Base-by-base conservation (phyloP, 768 basidiomycete genomes). In the Xerocomellus amylosporus region DNA sequence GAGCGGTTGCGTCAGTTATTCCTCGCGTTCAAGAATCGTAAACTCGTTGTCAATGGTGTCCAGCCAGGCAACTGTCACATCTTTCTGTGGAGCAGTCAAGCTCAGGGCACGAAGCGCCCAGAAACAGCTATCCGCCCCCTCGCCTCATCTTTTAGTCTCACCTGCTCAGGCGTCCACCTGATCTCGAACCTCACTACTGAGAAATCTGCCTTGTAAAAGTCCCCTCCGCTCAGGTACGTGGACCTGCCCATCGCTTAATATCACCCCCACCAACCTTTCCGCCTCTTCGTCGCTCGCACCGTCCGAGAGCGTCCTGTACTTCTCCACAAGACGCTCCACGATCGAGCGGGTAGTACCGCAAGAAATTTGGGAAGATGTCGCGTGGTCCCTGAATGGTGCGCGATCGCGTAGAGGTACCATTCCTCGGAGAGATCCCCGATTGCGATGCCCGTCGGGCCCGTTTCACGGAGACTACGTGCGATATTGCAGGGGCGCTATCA, bases 351-450 rank as follows among this genome's bases (percentile, higher is more conserved):
- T 24, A 24, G 24, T 24, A 24, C 24, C 24, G 4, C 2, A 24
- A 24, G 24, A 4, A 2, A 24, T 24, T 24, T 24, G 24, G 4
- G 24, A 24, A 24, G 24, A 24, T 24, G 24, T 24, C 24, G 24
- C 24, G 2, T 4, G 24, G 4, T 24, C 24, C 24, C 24, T 24
- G 24, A 24, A 24, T 4, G 24, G 24, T 24, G 24, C 24, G 24
- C 24, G 24, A 24, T 24, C 24, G 24, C 24, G 24, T 24, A 24
- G 2, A 24, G 24, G 24, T 2, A 87, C 87, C 88, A 90, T 66
- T 90, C 88, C 60, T 90, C 86, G 15, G 73, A 76, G 46, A 88
- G 75, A 51, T 88, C 85, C 9, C 89, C 88, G n/a, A 86, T 70
- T 46, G 84, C 73, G 53, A 90, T 73, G 62, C 78, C 81, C 38